Base-by-base conservation (phyloP, 2,329 filamentous ascomycete genomes). In the Cercospora zeae-maydis region DNA sequence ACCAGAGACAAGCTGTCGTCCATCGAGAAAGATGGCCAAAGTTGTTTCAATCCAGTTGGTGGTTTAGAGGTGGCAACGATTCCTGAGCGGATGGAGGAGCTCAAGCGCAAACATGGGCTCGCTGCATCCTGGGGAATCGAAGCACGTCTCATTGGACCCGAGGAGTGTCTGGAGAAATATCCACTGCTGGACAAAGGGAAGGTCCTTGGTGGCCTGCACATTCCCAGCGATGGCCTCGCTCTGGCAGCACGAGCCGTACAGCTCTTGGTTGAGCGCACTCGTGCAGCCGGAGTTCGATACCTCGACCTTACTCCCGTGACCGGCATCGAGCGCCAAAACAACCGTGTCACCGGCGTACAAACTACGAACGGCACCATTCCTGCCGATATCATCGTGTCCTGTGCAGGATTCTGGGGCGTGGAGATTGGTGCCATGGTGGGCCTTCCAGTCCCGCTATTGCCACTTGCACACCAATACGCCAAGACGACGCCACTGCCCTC, bases 401-500 rank as follows among this genome's bases (percentile, higher is more conserved):
- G 86, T 64, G 86, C 84, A 6, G 86, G 86, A 0, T 86, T 88
- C 72, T 88, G 86, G 86, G 86, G 86, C 10, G 86, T 87, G 7
- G 85, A 88, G 70, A 77, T 88, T 6, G 86, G 86, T 21, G 82
- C 81, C 5, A 86, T 88, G 85, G 79, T 83, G 45, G 85, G 80
- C 4, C 68, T 87, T 11, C 75, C 81, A 1, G 80, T 88, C 21
- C 86, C 86, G 6, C 74, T 88, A 4, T 78, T 86, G 0, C 86
- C 86, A 2, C 79, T 88, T 62, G 86, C 81, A 0, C 86, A 88
- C 59, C 86, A 88, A 66, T 88, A 88, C 66, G 86, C 78, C 55
- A 88, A 87, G 74, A 88, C 86, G 0, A 85, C 82, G 0, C 64
- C 82, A 0, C 76, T 88, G 0, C 79, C 81, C 0, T 75, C 74